These are phyloP conservation scores for Trichoderma virens DNA, from an alignment of 495 filamentous ascomycete species.

Conservation along the genomic window DNA sequence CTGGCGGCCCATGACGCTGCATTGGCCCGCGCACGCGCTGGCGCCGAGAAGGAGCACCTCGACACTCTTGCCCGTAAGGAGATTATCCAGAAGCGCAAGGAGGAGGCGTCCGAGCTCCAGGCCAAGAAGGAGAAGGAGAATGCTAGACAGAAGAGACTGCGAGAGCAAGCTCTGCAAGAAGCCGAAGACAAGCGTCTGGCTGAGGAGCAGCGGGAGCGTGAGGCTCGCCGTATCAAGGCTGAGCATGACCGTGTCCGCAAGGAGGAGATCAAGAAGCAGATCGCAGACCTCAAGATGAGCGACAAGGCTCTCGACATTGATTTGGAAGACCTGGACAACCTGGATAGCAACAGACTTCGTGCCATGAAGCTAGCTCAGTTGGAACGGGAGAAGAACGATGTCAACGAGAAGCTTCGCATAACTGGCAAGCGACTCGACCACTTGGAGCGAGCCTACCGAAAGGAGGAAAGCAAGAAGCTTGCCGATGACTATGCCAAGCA, in stretches of 20 bases:
- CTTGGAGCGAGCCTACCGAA: slow-evolving; percentile 90
- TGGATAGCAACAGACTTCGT: slow-evolving; percentile 83
- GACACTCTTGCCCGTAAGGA: slow-evolving; percentile 83
- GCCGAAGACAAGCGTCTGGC: slow-evolving; percentile 80
- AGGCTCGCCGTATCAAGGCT: slow-evolving; percentile 77
- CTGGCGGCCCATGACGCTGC: slow-evolving; percentile 72
- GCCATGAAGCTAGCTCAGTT: slow-evolving; percentile 90
- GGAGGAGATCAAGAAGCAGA: slow-evolving; percentile 90
- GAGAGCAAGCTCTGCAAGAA: slow-evolving; percentile 76
- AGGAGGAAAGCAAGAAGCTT: slow-evolving; percentile 90
- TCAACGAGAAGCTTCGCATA: slow-evolving; percentile 79
- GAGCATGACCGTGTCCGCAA: slow-evolving; percentile 88
- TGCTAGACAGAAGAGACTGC: slow-evolving; percentile 71
- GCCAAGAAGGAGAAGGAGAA: slow-evolving; percentile 88
- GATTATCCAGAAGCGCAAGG: slow-evolving; percentile 93
- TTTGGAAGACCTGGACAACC: slow-evolving; percentile 61
- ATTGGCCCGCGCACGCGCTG: slow-evolving; percentile 69
- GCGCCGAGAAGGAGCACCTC: slow-evolving; percentile 83
- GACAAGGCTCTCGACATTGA: slow-evolving; percentile 79
- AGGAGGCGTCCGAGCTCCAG: slow-evolving; percentile 74
- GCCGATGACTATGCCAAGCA: slow-evolving; percentile 79
- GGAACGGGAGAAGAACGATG: slow-evolving; percentile 93
- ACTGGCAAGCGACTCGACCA: slow-evolving; percentile 96
- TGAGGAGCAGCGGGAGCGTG: slow-evolving; percentile 85
- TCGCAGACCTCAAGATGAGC: slow-evolving; percentile 82